Base-by-base conservation (phyloP, 495 filamentous ascomycete species). In the Aspergillus mulundensis region DNA sequence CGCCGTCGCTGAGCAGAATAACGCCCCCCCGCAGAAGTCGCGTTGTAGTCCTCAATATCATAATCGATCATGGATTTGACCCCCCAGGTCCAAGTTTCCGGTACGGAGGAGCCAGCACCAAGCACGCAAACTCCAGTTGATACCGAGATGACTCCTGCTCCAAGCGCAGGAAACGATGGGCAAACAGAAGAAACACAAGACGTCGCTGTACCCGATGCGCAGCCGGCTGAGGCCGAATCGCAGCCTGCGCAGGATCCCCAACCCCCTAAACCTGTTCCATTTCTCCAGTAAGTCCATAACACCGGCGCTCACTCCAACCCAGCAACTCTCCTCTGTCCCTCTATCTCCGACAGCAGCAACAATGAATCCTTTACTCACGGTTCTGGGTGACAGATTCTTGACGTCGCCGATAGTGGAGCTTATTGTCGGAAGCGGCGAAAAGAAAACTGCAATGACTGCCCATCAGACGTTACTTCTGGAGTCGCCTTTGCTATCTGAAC, bases 341-440 rank as follows among this genome's bases (percentile, higher is more conserved):
- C n/a, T n/a, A n/a, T n/a, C n/a, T n/a, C n/a, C n/a, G n/a, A n/a
- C 11, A 32, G 20, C 21, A 36, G 6, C 25, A 34, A 49, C 18
- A 25, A 51, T 25, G 20, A 5, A 30, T 11, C 21, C 46, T 19
- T 20, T 19, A 7, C 23, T 55, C 23, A 32, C 16, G 2, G n/a
- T 59, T 65, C 23, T 67, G 34, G 0, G 52, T 28, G 7, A 28
- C 32, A 76, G 73, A 18, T 72, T 66, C 66, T 79, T 96, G 19
- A 84, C 81, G 50, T 91, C 87, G 30, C 91, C 93, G 0, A 84
- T 95, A 20, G 81, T 97, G 34, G 85, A 86, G 19, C 72, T 96
- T 16, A 60, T 84, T n/a, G 77, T 95, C 23, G 92, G 93, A 24
- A 63, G 66, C 36, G 82, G 82, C 34, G 81, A 82, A 8, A 65